Base-by-base conservation (phyloP, 768 basidiomycete species). In the Russula sp. region DNA sequence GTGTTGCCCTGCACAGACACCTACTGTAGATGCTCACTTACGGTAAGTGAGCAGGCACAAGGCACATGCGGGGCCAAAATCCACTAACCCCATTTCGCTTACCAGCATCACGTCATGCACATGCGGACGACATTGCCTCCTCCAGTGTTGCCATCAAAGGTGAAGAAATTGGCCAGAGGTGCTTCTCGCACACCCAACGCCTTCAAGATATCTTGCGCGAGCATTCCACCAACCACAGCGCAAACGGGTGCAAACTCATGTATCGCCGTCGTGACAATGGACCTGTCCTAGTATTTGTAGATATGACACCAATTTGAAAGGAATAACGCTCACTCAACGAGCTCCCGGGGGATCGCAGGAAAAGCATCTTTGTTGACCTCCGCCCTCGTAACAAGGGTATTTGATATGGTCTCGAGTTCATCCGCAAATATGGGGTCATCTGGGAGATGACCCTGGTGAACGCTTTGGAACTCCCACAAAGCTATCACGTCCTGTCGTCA, bases 161-260 rank as follows among this genome's bases (percentile, higher is more conserved):
- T 79, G 65, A 95, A 87, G 64, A 97, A 87, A 73, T 99, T 99
- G 55, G 90, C 88, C 65, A 97, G 88, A 5, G 96, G 96, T 32
- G 90, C 84, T 69, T 98, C 97, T 54, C 93, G 87, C 59, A 87
- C 91, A 58, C 87, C 89, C 42, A 98, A 79, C 0, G 92, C 85
- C 72, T 97, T 94, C 43, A 99, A 78, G 55, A 98, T 87, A 71
- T 99, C 97, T 72, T 98, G 97, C 1, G 87, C 95, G 14, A 98
- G 76, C 75, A 98, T 83, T 25, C 97, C 97, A 32, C 97, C 97
- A 42, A 99, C 80, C 39, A 99, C 89, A 1, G 97, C 97, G 71
- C 93, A 92, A 1, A 93, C 86, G 0, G 97, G 93, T 0, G 93
- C 88, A 75, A 98, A 92, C 71, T 96, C 93, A 71, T 88, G 85